A percentile compares a stretch with the other conserved stretches of the same genome.
Conservation (phyloP, 2,329 filamentous ascomycete genomes). For the Colletotrichum sp. region DNA sequence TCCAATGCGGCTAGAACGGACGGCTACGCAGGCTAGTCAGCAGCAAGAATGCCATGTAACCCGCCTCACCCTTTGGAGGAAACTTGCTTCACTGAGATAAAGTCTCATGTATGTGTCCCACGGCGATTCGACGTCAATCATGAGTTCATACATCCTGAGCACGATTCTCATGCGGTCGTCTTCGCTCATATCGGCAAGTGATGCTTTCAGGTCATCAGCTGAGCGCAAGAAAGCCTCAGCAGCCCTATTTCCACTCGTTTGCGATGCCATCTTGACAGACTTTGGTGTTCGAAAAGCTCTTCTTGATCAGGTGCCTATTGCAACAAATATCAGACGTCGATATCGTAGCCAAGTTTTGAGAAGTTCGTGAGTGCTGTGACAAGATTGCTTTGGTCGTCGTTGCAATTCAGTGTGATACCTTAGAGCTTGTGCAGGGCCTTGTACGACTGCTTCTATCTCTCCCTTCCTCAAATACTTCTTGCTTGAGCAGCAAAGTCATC, state of each 20-base stretch:
- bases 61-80: not conserved
- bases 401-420: not conserved
- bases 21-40: not conserved
- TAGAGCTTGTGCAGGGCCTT: not conserved
- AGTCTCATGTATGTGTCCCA: not conserved
- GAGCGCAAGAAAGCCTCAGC: not conserved
- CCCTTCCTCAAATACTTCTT: not conserved
- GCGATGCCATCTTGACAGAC: not conserved
- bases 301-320: not conserved
- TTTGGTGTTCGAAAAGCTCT: not conserved
- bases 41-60: not conserved
- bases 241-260: not conserved
- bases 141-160: not conserved
- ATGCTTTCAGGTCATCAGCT: not conserved
- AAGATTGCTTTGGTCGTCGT: not conserved
- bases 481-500: not conserved
- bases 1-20: not conserved
- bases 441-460: not conserved
- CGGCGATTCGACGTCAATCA: not conserved
- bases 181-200: not conserved
- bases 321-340: not conserved
- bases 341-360: not conserved
- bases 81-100: not conserved
- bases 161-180: not conserved
- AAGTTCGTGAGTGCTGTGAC: not conserved